Evolutionary conservation across 495 filamentous ascomycete genomes (phyloP), one percentile per base, ranked within the genome.

Genomic region (Penicillium parvum): DNA sequence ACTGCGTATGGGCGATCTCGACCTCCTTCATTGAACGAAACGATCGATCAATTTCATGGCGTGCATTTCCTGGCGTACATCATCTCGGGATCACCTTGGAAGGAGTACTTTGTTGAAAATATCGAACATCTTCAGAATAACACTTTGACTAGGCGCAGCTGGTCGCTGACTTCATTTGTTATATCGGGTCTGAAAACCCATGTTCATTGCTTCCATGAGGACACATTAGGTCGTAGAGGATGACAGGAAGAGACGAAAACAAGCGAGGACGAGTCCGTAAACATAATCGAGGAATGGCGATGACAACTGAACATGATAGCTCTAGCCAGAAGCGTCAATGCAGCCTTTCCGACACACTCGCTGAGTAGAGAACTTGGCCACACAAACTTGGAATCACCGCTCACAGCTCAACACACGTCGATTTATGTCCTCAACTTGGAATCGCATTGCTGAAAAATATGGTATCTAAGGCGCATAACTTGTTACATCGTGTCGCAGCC

Each of bases 401-500:
- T 7, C 28, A 30, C 16, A 30, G n/a, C n/a, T 30, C 28, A 30
- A 30, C n/a, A n/a, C n/a, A n/a, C n/a, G n/a, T n/a, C n/a, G n/a
- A 30, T 4, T 15, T 15, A 27, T 30, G 28, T 15, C 22, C 36
- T 49, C 37, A 43, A 39, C 8, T 22, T 23, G 29, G 26, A 37
- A 37, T 55, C 33, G 30, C 32, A 55, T 55, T 55, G 52, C 48
- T 43, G 44, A 35, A 47, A 40, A 40, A 40, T 27, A 42, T 56
- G 56, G 56, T 59, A 57, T 59, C 55, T 54, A 43, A 54, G 32
- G 32, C 37, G 38, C 36, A 46, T 28, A 46, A 43, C 22, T 32
- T 28, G 9, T 51, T 54, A 59, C 30, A 53, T 21, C 7, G 42
- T 37, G 32, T 43, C 36, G 10, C 39, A 58, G 15, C 89, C 92